Evolutionary conservation across 169 alveolate genomes (phyloP), one percentile per base, ranked within the genome.

Genomic region (Plasmodium inui): DNA sequence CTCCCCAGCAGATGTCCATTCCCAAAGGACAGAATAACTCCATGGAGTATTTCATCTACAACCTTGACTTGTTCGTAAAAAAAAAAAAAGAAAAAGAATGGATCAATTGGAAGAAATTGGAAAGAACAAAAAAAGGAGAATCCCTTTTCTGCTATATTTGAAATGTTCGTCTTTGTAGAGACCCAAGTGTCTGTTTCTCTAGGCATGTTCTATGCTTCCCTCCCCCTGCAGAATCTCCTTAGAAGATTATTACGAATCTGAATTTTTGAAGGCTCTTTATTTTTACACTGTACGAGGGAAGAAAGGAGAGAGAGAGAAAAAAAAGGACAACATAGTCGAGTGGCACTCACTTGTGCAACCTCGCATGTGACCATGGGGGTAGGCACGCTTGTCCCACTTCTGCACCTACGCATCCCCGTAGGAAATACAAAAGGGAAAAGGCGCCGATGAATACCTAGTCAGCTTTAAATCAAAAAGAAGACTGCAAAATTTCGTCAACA

Each of bases 211-310:
- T 22, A 3, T n/a, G 4, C 44, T 30, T 2, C 46, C 12, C 41
- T n/a, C 14, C 57, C 34, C 37, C 32, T 41, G 61, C 37, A 86
- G 93, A 30, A 86, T 78, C 32, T 7, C 61, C 3, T 86, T 74
- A 32, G 93, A 86, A n/a, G 93, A 86, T 19, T 78, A 74, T 17
- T 86, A 86, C 70, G 93, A 86, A 86, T 70, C 78, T 19, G 93
- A 86, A 76, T 86, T 86, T 17, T 86, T 86, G 80, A 86, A 86
- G 71, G 93, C 93, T 14, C 71, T 86, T 30, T 76, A 86, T 57
- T 86, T 74, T 76, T 86, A 86, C 41, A 86, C 86, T 22, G 93
- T 86, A 86, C 26, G 61, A 6, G 14, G 41, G n/a, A 34, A 46
- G 80, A 85, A 5, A 37, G 44, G 44, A 37, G 44, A 37, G 55